phyloP scores from a whole-genome alignment of 2,329 filamentous ascomycete species.

The Macrophomina pseudophaseolina region DNA sequence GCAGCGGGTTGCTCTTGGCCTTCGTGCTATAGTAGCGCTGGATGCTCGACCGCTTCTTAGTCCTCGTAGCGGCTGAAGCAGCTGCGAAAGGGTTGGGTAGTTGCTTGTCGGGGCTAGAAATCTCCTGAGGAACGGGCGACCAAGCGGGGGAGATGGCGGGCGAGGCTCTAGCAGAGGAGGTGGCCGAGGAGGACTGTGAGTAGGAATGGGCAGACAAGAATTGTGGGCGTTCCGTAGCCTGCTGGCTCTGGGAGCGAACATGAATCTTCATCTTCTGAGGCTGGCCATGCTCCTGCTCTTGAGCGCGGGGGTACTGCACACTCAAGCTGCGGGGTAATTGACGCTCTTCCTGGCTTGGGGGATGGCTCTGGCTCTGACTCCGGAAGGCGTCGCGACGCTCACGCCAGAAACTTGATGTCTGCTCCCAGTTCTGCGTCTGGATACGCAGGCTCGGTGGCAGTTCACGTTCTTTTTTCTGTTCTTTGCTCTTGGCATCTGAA shows the following conservation, averaged over 20 bases:
- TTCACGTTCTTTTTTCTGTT: neutral
- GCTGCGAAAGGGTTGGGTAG: neutral
- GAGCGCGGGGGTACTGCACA: neutral
- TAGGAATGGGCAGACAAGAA: neutral
- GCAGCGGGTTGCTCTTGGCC: neutral
- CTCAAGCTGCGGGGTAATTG: slow-evolving; percentile 1
- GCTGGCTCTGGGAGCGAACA: neutral
- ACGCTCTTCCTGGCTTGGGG: neutral
- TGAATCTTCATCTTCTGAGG: neutral
- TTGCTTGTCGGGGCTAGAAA: slow-evolving; percentile 7
- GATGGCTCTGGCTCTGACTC: neutral
- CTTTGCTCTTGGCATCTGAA: neutral
- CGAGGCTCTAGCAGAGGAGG: neutral
- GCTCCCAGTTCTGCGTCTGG: slow-evolving; percentile 2
- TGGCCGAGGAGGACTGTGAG: neutral
- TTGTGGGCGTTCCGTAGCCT: neutral
- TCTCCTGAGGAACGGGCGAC: slow-evolving; percentile 8
- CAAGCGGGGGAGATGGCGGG: neutral
- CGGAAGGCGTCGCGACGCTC: slow-evolving; percentile 5
- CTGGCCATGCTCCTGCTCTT: neutral
- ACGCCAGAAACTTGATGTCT: slow-evolving; percentile 13
- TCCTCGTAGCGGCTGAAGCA: neutral
- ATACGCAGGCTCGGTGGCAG: slow-evolving; percentile 5
- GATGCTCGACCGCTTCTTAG: slow-evolving; percentile 11
- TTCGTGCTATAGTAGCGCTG: slow-evolving; percentile 20